These are phyloP conservation scores for Aureobasidium melanogenum DNA, from an alignment of 2,329 filamentous ascomycete genomes.

Conservation along the genomic window DNA sequence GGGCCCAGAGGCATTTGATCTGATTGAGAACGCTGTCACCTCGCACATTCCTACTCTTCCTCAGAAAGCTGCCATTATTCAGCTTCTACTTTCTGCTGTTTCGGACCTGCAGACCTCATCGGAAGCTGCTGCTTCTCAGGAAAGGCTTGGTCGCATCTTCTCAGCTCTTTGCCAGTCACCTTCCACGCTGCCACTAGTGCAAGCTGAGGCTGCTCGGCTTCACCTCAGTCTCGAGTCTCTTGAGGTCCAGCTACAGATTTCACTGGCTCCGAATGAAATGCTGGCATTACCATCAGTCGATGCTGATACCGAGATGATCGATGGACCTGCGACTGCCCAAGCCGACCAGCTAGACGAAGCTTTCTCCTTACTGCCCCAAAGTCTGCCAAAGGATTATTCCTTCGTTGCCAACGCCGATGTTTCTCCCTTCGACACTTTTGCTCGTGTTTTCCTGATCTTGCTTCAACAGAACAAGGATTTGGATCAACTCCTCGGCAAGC, in stretches of 20 bases:
- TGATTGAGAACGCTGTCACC: slow-evolving; percentile 54
- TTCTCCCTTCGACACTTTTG: slow-evolving; percentile 12
- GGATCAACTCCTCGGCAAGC: slow-evolving; percentile 8
- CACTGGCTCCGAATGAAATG: slow-evolving; percentile 49
- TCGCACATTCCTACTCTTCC: slow-evolving; percentile 53
- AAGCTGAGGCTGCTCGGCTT: slow-evolving; percentile 56
- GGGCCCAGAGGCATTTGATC: slow-evolving; percentile 45
- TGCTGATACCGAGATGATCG: slow-evolving; percentile 46
- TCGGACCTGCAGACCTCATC: background rate
- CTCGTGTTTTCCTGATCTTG: slow-evolving; percentile 5
- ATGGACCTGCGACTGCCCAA: slow-evolving; percentile 17
- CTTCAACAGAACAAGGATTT: slow-evolving; percentile 8
- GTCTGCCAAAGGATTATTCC: slow-evolving; percentile 2
- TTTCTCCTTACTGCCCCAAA: background rate
- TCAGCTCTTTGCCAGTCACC: slow-evolving; percentile 24
- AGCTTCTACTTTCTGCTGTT: background rate
- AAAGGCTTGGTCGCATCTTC: slow-evolving; percentile 25
- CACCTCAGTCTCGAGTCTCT: slow-evolving; percentile 65
- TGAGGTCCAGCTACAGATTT: slow-evolving; percentile 64
- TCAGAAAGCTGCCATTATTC: slow-evolving; percentile 33
- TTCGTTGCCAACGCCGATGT: slow-evolving; percentile 10
- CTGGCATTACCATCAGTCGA: slow-evolving; percentile 39
- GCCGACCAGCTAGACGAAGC: background rate
- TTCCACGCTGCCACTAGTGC: slow-evolving; percentile 47
- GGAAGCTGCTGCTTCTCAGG: slow-evolving; percentile 14